A percentile compares a stretch with the other conserved stretches of the same genome.
phyloP scores from a whole-genome alignment of 257 asterid species.

The Solanum microdontum region DNA sequence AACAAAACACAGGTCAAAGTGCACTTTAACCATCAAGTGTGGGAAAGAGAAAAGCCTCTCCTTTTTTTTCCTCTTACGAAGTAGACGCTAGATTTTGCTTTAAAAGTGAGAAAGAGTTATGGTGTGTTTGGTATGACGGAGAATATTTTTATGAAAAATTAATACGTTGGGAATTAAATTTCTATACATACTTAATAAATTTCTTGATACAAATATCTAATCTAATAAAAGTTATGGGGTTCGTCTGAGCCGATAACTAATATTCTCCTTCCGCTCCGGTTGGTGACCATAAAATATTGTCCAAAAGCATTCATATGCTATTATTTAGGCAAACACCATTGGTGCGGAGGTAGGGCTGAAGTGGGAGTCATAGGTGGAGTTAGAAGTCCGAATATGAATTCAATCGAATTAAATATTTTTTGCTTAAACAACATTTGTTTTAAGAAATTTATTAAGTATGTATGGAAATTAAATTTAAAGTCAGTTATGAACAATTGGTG shows the following conservation, averaged over 20 bases:
- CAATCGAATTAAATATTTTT: not conserved
- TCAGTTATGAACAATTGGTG: no score
- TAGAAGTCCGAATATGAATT: not conserved
- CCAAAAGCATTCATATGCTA: not conserved
- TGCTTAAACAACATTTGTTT: not conserved
- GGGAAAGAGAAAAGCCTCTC: not conserved
- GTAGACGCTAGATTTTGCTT: not conserved
- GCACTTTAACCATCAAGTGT: not conserved
- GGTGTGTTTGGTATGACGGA: not conserved
- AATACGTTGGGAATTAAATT: not conserved
- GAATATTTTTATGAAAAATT: not conserved
- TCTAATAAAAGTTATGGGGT: not conserved
- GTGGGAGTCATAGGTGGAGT: not conserved
- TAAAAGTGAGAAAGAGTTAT: not conserved
- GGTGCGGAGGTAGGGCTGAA: not conserved
- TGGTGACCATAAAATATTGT: not conserved
- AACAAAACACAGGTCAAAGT: constrained; percentile 1
- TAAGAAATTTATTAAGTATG: not conserved
- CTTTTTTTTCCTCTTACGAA: not conserved
- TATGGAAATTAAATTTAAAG: not conserved
- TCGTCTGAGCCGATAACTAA: not conserved
- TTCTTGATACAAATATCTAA: not conserved
- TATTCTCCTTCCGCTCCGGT: not conserved
- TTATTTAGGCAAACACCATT: not conserved
- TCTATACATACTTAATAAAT: not conserved